Base-by-base conservation (phyloP, 129 eudicot genomes). In the Smallanthus sonchifolius region DNA sequence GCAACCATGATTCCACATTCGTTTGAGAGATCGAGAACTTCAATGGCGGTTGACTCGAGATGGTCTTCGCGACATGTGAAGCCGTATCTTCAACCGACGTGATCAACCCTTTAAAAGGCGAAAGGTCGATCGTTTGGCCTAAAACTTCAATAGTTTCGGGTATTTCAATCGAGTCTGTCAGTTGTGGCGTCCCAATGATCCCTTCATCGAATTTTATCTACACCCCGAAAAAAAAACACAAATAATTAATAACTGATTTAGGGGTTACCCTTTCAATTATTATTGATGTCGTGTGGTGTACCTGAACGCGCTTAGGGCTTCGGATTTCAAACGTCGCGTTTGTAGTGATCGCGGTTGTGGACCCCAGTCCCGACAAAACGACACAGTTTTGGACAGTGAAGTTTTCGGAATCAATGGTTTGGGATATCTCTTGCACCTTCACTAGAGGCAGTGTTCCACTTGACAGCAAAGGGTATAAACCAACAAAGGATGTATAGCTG, bases 291-390 rank as follows among this genome's bases (percentile, higher is more conserved):
- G 24, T 7, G 0, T n/a, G 9, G 5, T 8, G 52, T 74, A 80
- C 97, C 97, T 92, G 98, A 37, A 92, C 96, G 8, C 98, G 88
- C 59, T 87, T 89, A 72, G 98, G 98, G 72, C 98, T 92, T 60
- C 98, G 87, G 72, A 92, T 89, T 86, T 92, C 98, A 70, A 87
- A 89, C 43, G 84, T 92, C 9, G 98, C 98, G 45, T 92, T 92
- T 66, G 96, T 86, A 64, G 77, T 87, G 17, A 92, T 54, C 5
- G 96, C 83, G 70, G 96, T 87, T 64, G 92, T 87, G 71, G 96
- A 86, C 64, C 87, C 80, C 10, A 88, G 87, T 59, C 90, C 94
- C 34, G 96, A 72, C 63, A 92, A 92, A 79, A 71, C 80, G 28
- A 92, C 88, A 42, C 83, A 82, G 80, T 92, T 92, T 83, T 92